phyloP scores from a whole-genome alignment of 2,329 filamentous ascomycete species.

The Aspergillus cejpii region DNA sequence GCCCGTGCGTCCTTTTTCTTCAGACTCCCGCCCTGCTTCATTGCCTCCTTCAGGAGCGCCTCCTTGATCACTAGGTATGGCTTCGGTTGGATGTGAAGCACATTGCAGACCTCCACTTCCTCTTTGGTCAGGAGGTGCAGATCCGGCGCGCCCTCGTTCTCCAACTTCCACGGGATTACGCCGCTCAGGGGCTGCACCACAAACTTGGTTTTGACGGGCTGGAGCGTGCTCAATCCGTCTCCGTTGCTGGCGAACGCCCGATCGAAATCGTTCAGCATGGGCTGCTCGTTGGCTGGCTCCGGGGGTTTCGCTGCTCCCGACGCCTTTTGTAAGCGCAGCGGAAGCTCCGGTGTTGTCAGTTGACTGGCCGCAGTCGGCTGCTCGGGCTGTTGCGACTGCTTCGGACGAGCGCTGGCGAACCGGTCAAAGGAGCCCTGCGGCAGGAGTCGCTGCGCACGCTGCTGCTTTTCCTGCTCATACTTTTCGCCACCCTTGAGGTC shows the following conservation, averaged over 20 bases:
- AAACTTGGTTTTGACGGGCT: conserved; percentile 46
- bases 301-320: conserved; percentile 25
- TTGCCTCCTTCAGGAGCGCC: conserved; percentile 78
- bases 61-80: conserved; percentile 94
- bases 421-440: conserved; percentile 80
- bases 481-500: conserved; percentile 82
- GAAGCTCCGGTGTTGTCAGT: conserved; percentile 71
- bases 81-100: conserved; percentile 81
- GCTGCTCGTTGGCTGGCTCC: conserved; percentile 29
- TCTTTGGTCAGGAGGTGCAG: conserved; percentile 77
- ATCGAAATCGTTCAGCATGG: conserved; percentile 48
- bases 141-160: conserved; percentile 67
- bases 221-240: conserved; percentile 35
- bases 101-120: conserved; percentile 78
- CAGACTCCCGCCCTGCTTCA: conserved; percentile 77
- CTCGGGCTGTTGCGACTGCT: conserved; percentile 63
- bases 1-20: conserved; percentile 94
- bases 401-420: conserved; percentile 65
- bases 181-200: conserved; percentile 45
- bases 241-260: conserved; percentile 49
- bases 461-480: conserved; percentile 81
- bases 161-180: conserved; percentile 53
- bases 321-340: conserved; percentile 51
- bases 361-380: conserved; percentile 67
- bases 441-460: conserved; percentile 57